These are phyloP conservation scores for Cyberlindnera xylosilytica DNA, from an alignment of 805 yeast genomes.

Conservation along the genomic window DNA sequence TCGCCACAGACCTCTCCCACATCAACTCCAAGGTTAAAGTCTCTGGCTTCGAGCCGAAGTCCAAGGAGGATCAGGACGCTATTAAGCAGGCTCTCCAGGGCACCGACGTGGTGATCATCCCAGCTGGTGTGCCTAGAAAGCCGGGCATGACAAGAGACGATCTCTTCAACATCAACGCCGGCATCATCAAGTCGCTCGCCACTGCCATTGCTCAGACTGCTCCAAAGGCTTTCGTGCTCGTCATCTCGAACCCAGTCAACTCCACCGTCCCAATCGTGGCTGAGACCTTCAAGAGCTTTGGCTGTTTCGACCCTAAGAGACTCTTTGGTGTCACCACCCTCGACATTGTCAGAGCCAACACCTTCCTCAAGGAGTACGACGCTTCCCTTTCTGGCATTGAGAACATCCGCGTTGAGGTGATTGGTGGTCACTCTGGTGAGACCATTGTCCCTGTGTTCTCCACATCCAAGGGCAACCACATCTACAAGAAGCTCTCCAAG, in stretches of 20 bases:
- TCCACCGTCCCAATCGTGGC: conserved; percentile 89
- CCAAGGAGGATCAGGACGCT: conserved; percentile 45
- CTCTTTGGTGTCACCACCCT: conserved; percentile 88
- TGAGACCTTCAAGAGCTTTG: conserved; percentile 66
- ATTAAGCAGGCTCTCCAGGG: conserved; percentile 31
- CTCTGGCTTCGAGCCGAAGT: conserved; percentile 52
- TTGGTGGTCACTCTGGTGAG: conserved; percentile 95
- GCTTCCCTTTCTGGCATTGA: conserved; percentile 34
- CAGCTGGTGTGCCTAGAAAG: conserved; percentile 91
- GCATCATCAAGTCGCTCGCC: conserved; percentile 71
- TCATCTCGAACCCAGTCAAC: conserved; percentile 92
- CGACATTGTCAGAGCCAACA: conserved; percentile 85
- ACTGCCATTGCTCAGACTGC: conserved; percentile 68
- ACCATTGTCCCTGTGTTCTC: conserved; percentile 79
- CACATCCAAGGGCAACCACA: conserved; percentile 16
- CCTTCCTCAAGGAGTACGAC: conserved; percentile 51
- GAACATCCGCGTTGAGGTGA: conserved; percentile 45
- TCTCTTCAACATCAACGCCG: conserved; percentile 78
- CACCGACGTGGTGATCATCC: conserved; percentile 50
- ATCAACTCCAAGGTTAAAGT: conserved; percentile 67
- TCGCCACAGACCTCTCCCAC: conserved; percentile 84
- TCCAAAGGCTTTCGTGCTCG: conserved; percentile 72
- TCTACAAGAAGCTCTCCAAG: conserved; percentile 20
- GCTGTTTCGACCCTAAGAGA: conserved; percentile 66
- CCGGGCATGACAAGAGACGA: conserved; percentile 96